phyloP scores from a whole-genome alignment of 2,329 filamentous ascomycete genomes.

The Escovopsis sp. region DNA sequence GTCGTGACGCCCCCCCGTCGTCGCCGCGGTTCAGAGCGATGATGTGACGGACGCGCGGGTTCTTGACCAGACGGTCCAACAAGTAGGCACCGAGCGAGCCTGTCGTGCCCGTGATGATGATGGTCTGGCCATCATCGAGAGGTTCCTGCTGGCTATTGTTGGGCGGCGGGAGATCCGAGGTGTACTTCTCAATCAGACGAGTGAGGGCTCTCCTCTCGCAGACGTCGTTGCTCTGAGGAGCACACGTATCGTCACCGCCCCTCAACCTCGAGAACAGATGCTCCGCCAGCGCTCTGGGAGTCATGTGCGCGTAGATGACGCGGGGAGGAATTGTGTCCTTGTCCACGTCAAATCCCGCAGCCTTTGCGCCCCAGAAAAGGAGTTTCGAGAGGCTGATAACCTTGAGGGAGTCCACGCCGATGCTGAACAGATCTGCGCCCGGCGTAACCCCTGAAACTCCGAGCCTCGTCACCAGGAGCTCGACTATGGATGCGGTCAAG shows the following conservation, averaged over 20 bases:
- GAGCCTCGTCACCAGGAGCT: conserved; percentile 6
- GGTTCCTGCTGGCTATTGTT: conserved; percentile 11
- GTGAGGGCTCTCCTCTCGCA: conserved; percentile 4
- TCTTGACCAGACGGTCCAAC: conserved; percentile 20
- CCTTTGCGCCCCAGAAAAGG: conserved; percentile 9
- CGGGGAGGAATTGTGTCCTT: conserved; percentile 9
- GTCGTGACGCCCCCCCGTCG: conserved; percentile 24
- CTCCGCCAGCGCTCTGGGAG: conserved; percentile 12
- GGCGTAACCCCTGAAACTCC: conserved; percentile 8
- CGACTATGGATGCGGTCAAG: conserved; percentile 12
- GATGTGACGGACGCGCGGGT: conserved; percentile 10
- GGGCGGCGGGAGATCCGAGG: conserved; percentile 11
- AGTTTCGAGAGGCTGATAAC: conserved; percentile 15
- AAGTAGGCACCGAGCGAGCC: conserved; percentile 78
- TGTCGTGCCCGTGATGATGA: conserved; percentile 76
- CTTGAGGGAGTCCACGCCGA: conserved; percentile 26
- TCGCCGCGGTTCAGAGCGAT: conserved; percentile 15
- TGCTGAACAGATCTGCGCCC: conserved; percentile 22
- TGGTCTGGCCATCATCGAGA: conserved; percentile 29
- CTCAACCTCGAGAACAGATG: conserved; percentile 3
- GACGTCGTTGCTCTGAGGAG: background rate
- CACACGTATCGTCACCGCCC: conserved; percentile 1
- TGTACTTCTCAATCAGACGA: conserved; percentile 16
- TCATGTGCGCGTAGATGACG: conserved; percentile 17
- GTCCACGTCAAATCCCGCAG: conserved; percentile 7